Percentiles rank a stretch among this genome's conserved stretches.
Conservation (phyloP, 139 green algal genomes). For the Bryopsis sp. region DNA sequence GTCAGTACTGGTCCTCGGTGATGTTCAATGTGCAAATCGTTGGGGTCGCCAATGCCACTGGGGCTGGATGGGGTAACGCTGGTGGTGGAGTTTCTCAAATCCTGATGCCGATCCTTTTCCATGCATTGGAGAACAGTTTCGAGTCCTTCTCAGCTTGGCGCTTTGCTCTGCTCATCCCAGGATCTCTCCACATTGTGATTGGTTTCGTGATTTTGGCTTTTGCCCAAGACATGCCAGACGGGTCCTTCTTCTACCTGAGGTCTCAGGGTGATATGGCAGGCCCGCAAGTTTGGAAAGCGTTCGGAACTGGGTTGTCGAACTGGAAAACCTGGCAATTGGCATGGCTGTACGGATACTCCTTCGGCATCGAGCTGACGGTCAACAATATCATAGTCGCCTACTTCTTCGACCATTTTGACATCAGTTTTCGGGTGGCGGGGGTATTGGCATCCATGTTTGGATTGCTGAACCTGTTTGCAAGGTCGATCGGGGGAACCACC, state of each 20-base stretch:
- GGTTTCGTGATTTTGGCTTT: not conserved
- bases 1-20: not conserved
- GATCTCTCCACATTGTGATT: not conserved
- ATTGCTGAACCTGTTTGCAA: conserved; percentile 82
- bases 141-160: conserved; percentile 1
- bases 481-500: conserved; percentile 60
- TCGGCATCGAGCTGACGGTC: not conserved
- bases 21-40: conserved; percentile 35
- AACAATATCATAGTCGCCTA: not conserved
- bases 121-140: not conserved
- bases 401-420: not conserved
- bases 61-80: conserved; percentile 75
- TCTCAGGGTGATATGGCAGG: not conserved
- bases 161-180: not conserved
- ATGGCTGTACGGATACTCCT: not conserved
- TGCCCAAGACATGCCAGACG: not conserved
- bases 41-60: conserved; percentile 60
- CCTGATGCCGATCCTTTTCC: conserved; percentile 69
- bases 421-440: not conserved
- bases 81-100: conserved; percentile 70
- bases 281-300: conserved; percentile 19
- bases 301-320: conserved; percentile 57
- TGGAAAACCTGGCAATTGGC: not conserved
- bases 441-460: conserved; percentile 73
- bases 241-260: not conserved